Percentiles rank a stretch among this genome's conserved stretches.
These are phyloP conservation scores for Amoebophrya sp. DNA, from an alignment of 169 alveolate genomes.

Conservation along the genomic window DNA sequence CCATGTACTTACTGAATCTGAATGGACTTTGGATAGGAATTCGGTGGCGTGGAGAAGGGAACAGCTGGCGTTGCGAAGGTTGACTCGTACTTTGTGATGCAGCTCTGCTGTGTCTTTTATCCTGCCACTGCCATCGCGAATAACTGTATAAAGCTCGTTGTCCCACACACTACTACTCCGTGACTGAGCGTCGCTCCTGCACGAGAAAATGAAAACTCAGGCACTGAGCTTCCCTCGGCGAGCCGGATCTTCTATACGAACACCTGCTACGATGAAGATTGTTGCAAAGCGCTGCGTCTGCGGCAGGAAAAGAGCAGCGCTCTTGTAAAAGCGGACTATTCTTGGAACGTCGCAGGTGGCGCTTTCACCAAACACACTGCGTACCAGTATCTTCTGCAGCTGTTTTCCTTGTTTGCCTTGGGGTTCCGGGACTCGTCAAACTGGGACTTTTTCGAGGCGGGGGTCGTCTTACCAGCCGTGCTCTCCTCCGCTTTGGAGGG, in stretches of 20 bases:
- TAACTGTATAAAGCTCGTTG: too few relatives aligned
- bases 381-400: not conserved
- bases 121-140: too few relatives aligned
- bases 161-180: too few relatives aligned
- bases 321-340: too few relatives aligned
- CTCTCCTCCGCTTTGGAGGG: not conserved
- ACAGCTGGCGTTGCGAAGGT: too few relatives aligned
- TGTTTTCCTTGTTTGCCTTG: not conserved
- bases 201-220: too few relatives aligned
- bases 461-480: not conserved
- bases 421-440: not conserved
- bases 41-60: too few relatives aligned
- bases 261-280: not conserved
- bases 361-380: not conserved
- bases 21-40: too few relatives aligned
- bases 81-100: not conserved
- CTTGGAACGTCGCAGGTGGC: too few relatives aligned
- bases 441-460: slow-evolving; percentile 9
- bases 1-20: too few relatives aligned
- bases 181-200: too few relatives aligned
- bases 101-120: not conserved
- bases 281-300: not conserved
- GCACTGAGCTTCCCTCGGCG: not conserved
- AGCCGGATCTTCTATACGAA: not conserved
- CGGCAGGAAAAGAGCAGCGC: too few relatives aligned